phyloP scores from a whole-genome alignment of 1,139 yeast genomes.

The Kodamaea arcana region DNA sequence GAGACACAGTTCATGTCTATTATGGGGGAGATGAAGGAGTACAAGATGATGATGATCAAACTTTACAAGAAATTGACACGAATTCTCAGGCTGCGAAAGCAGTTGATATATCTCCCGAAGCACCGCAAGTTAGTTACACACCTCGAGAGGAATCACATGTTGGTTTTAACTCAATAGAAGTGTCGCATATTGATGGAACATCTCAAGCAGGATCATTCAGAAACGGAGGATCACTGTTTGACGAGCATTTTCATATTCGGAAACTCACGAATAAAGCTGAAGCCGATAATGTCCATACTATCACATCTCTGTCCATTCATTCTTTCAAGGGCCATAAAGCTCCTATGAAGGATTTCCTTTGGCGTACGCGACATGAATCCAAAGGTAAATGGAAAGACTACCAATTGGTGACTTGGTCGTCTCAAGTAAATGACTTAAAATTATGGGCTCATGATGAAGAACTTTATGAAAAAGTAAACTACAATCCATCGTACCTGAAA shows the following conservation, averaged over 20 bases:
- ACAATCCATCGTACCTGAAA: slow-evolving; percentile 34
- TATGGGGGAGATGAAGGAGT: slow-evolving; percentile 11
- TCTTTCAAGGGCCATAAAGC: slow-evolving; percentile 79
- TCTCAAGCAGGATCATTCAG: not conserved
- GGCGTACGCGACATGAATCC: slow-evolving; percentile 63
- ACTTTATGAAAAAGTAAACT: slow-evolving; percentile 56
- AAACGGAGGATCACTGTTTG: not conserved
- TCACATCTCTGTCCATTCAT: slow-evolving; percentile 39
- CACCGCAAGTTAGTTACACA: too few relatives aligned
- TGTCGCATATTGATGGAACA: too few relatives aligned
- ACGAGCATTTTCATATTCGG: not conserved
- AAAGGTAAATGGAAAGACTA: slow-evolving; percentile 68
- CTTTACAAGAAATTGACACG: not conserved
- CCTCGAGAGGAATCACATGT: not conserved
- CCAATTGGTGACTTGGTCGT: slow-evolving; percentile 91
- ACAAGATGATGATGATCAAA: not conserved
- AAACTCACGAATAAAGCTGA: not conserved
- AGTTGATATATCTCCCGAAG: too few relatives aligned
- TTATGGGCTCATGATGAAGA: slow-evolving; percentile 65
- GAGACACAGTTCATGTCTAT: slow-evolving; percentile 25
- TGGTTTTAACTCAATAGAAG: not conserved
- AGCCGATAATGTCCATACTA: not conserved
- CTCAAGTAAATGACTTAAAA: slow-evolving; percentile 72
- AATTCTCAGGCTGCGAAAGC: too few relatives aligned
- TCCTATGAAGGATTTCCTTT: slow-evolving; percentile 80